Percentiles rank a stretch among this genome's conserved stretches.
These are phyloP conservation scores for Fusarium tanahbumbuense DNA, from an alignment of 2,329 filamentous ascomycete genomes.

Conservation along the genomic window DNA sequence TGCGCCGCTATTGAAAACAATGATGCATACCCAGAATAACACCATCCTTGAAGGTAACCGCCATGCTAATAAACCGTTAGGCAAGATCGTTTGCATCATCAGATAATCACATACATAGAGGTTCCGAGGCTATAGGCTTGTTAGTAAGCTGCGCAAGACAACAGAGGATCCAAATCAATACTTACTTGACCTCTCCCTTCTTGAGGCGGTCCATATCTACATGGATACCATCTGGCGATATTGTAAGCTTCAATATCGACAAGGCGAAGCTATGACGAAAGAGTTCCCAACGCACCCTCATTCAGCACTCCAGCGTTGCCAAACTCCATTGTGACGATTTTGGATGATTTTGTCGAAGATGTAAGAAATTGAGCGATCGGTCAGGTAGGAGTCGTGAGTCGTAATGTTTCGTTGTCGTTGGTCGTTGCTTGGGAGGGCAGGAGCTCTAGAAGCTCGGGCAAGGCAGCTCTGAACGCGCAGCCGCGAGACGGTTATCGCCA, in stretches of 20 bases:
- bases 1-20: not conserved
- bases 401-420: constrained; percentile 44
- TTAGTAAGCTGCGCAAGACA: constrained; percentile 36
- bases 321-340: constrained; percentile 66
- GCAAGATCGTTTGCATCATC: constrained; percentile 40
- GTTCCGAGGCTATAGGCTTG: constrained; percentile 81
- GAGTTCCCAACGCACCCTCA: constrained; percentile 63
- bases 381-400: constrained; percentile 31
- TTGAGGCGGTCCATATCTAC: constrained; percentile 99
- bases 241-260: constrained; percentile 40
- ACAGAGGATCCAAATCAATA: constrained; percentile 30
- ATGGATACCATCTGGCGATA: constrained; percentile 89
- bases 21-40: constrained; percentile 81
- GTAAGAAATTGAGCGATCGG: not conserved
- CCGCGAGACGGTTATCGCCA: constrained; percentile 43
- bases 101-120: constrained; percentile 78
- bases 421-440: constrained; percentile 48
- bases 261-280: constrained; percentile 38
- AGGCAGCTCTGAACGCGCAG: constrained; percentile 62
- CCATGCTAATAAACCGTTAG: constrained; percentile 75
- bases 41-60: constrained; percentile 97
- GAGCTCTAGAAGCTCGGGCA: constrained; percentile 55
- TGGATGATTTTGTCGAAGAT: not conserved
- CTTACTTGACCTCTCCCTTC: constrained; percentile 98
- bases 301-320: constrained; percentile 71